phyloP scores from a whole-genome alignment of 2,329 filamentous ascomycete species.

The Fusarium citri region DNA sequence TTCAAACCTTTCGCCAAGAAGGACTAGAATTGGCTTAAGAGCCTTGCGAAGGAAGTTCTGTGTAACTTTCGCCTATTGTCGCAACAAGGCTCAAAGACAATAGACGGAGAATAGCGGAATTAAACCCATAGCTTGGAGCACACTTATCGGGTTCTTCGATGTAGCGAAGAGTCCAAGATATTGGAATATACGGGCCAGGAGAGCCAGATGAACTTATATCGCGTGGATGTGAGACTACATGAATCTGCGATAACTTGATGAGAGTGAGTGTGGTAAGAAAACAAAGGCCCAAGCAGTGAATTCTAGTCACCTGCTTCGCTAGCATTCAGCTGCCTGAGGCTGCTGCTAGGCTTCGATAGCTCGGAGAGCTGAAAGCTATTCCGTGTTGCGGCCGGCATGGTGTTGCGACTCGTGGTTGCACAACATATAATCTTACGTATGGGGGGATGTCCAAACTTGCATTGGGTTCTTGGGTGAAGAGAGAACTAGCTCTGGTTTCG shows the following conservation, averaged over 20 bases:
- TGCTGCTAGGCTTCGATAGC: neutral
- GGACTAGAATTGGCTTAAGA: neutral
- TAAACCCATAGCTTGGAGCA: accelerated
- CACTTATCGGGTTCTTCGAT: neutral
- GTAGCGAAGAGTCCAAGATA: neutral
- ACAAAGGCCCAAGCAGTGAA: neutral
- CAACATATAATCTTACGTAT: neutral
- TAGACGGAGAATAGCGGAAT: neutral
- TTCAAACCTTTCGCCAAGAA: accelerated
- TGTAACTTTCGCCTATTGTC: neutral
- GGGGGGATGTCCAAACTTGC: neutral
- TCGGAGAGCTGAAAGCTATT: neutral
- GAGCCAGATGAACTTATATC: neutral
- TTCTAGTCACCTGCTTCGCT: neutral
- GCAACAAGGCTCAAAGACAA: neutral
- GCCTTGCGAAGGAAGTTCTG: neutral
- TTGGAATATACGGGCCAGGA: accelerated
- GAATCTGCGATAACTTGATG: neutral
- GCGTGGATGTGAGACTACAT: accelerated
- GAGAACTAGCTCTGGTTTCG: neutral
- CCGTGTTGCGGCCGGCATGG: neutral
- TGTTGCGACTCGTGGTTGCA: neutral
- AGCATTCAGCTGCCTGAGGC: neutral
- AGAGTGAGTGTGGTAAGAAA: neutral
- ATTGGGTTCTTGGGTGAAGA: neutral